Conservation (phyloP, 352 stramenopile genomes). For the Phytophthora foliorum region DNA sequence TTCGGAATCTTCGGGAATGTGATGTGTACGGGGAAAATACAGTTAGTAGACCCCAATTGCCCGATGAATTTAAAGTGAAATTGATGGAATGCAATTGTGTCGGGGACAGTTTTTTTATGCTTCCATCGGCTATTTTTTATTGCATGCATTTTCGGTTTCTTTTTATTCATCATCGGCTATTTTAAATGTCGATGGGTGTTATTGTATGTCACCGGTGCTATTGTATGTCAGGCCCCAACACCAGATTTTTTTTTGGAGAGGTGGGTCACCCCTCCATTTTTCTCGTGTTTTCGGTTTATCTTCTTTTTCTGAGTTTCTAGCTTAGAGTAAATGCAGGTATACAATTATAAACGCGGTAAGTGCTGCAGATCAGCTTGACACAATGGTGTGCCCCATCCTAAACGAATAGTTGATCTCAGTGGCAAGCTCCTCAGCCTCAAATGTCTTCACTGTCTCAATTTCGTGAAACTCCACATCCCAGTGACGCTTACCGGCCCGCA, state of each 20-base stretch:
- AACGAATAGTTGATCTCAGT: not conserved
- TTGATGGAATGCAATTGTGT: too few species aligned
- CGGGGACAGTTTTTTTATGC: too few species aligned
- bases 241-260: too few species aligned
- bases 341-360: not conserved
- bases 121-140: constrained; percentile 2
- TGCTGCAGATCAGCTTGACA: not conserved
- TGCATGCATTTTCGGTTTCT: not conserved
- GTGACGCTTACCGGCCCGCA: not conserved
- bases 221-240: too few species aligned
- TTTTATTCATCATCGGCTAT: not conserved
- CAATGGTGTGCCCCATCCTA: constrained; percentile 7
- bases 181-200: not conserved
- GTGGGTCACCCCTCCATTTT: not conserved
- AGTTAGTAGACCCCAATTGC: too few species aligned
- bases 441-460: not conserved
- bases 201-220: not conserved
- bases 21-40: too few species aligned
- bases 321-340: not conserved
- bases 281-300: not conserved
- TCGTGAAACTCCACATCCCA: not conserved
- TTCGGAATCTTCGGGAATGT: too few species aligned
- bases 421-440: not conserved
- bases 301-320: constrained; percentile 1
- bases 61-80: too few species aligned